A percentile compares a stretch with the other conserved stretches of the same genome.
Evolutionary conservation across 2,329 filamentous ascomycete genomes (phyloP).

Genomic region (Curvularia hawaiiensis): DNA sequence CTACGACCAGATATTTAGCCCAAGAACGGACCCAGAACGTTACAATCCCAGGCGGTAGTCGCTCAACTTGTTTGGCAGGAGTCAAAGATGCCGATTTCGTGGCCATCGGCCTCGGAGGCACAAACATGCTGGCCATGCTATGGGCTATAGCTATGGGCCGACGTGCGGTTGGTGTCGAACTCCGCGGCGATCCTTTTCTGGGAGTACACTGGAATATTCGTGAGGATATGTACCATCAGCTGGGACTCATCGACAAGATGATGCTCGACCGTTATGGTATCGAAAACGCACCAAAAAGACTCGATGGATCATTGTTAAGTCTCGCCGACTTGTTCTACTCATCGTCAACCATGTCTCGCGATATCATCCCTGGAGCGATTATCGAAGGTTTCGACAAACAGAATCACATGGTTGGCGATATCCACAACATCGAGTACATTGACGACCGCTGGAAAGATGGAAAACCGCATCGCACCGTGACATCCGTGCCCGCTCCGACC

Average conservation of each 20-base stretch:
- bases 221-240: slow-evolving; percentile 25
- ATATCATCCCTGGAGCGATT: slow-evolving; percentile 22
- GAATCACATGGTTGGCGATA: slow-evolving; percentile 18
- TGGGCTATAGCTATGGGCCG: slow-evolving; percentile 23
- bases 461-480: slow-evolving; percentile 21
- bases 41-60: slow-evolving; percentile 5
- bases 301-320: slow-evolving; percentile 21
- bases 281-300: slow-evolving; percentile 15
- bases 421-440: slow-evolving; percentile 24
- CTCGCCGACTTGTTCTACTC: slow-evolving; percentile 21
- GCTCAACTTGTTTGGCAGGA: slow-evolving; percentile 10
- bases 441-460: slow-evolving; percentile 25
- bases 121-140: slow-evolving; percentile 27
- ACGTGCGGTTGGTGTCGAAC: slow-evolving; percentile 21
- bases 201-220: slow-evolving; percentile 29
- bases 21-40: slow-evolving; percentile 10
- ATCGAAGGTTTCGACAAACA: slow-evolving; percentile 21
- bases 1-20: slow-evolving; percentile 11
- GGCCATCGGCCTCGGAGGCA: slow-evolving; percentile 24
- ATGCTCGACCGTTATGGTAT: slow-evolving; percentile 22
- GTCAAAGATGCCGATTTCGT: slow-evolving; percentile 27
- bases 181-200: slow-evolving; percentile 24
- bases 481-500: slow-evolving; percentile 15
- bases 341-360: slow-evolving; percentile 10
- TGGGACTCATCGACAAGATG: slow-evolving; percentile 26